These are phyloP conservation scores for Trichoderma simmonsii DNA, from an alignment of 2,329 filamentous ascomycete species.

Conservation along the genomic window DNA sequence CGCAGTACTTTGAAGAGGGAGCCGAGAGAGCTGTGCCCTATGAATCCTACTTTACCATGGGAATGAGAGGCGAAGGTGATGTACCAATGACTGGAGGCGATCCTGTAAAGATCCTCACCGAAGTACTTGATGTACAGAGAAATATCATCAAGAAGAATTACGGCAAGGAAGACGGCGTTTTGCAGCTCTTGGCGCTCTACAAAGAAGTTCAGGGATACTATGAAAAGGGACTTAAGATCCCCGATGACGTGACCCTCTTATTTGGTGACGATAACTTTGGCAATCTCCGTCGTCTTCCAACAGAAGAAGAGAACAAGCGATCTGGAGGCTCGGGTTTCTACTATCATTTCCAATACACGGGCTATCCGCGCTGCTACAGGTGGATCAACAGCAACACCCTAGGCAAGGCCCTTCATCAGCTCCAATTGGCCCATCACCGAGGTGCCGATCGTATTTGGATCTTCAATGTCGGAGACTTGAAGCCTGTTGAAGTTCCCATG, in stretches of 20 bases:
- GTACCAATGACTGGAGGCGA: conserved; percentile 48
- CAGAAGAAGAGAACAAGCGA: conserved; percentile 48
- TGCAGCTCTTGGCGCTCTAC: conserved; percentile 60
- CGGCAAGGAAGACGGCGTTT: conserved; percentile 40
- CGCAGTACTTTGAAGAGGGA: conserved; percentile 55
- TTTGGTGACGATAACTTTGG: conserved; percentile 64
- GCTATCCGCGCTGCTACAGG: conserved; percentile 57
- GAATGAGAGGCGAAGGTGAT: conserved; percentile 60
- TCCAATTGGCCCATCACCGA: conserved; percentile 50
- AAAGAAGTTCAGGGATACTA: conserved; percentile 64
- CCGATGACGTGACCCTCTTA: conserved; percentile 59
- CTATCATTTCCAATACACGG: conserved; percentile 61
- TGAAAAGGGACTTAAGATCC: conserved; percentile 55
- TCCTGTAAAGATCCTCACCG: conserved; percentile 49
- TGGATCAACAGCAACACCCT: conserved; percentile 62
- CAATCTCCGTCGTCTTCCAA: conserved; percentile 55
- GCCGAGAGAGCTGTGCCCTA: conserved; percentile 51
- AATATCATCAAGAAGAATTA: conserved; percentile 52
- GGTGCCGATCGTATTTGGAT: conserved; percentile 56
- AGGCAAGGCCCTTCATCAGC: conserved; percentile 46
- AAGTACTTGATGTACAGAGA: conserved; percentile 54
- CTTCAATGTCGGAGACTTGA: conserved; percentile 61
- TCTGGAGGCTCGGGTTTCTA: conserved; percentile 54
- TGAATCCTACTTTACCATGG: conserved; percentile 57
- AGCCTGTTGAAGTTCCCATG: conserved; percentile 54